These are phyloP conservation scores for Pelagomonas calceolata DNA, from an alignment of 108 stramenopile species.

Conservation along the genomic window DNA sequence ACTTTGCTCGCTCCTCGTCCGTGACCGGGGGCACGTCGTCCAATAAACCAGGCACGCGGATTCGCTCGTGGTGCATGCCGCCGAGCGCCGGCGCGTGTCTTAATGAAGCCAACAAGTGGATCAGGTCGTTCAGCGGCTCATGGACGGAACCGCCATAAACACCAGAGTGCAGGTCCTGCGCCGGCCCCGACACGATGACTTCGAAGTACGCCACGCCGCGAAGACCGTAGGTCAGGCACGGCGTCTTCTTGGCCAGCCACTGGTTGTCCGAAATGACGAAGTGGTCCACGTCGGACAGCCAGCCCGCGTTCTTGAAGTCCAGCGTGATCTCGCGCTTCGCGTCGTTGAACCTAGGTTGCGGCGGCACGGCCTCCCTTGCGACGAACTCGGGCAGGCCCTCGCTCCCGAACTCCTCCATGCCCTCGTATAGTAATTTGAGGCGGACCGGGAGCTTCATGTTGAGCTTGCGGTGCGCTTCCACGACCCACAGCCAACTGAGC, in stretches of 20 bases:
- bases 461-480: constrained; percentile 54
- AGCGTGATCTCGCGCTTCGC: too few relatives aligned
- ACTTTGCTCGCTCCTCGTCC: constrained; percentile 51
- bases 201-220: constrained; percentile 64
- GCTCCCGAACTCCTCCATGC: constrained; percentile 69
- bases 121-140: constrained; percentile 67
- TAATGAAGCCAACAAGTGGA: constrained; percentile 55
- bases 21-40: constrained; percentile 59
- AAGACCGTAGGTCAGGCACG: constrained; percentile 68
- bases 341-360: not conserved
- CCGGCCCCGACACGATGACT: constrained; percentile 47
- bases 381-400: constrained; percentile 59
- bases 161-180: constrained; percentile 67
- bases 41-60: constrained; percentile 60
- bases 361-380: not conserved
- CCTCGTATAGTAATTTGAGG: constrained; percentile 63
- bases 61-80: constrained; percentile 14
- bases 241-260: constrained; percentile 58
- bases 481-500: constrained; percentile 63
- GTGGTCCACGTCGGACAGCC: constrained; percentile 56
- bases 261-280: constrained; percentile 63
- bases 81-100: constrained; percentile 33
- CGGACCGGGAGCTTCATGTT: constrained; percentile 55
- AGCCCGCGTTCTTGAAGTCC: not conserved
- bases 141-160: constrained; percentile 63